A percentile compares a stretch with the other conserved stretches of the same genome.
These are phyloP conservation scores for Waitea zeae DNA, from an alignment of 1,284 basidiomycete species.

Conservation along the genomic window DNA sequence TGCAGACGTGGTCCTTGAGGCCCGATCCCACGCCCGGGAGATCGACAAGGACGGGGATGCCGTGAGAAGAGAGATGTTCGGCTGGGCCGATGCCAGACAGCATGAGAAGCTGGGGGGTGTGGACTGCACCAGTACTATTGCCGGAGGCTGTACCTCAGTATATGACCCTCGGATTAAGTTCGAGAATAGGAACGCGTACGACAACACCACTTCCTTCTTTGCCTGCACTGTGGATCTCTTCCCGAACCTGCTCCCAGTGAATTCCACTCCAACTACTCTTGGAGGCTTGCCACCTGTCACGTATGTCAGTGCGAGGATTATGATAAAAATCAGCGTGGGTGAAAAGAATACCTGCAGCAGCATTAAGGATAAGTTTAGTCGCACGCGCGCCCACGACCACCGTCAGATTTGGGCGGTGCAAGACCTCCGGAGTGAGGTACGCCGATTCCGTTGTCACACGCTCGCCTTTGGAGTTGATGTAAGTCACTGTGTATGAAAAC, in stretches of 20 bases:
- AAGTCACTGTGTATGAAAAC: conserved; percentile 31
- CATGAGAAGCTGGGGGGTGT: conserved; percentile 56
- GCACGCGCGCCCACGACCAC: conserved; percentile 19
- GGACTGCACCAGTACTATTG: conserved; percentile 44
- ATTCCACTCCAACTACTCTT: conserved; percentile 45
- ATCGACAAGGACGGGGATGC: conserved; percentile 33
- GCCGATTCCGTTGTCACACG: conserved; percentile 54
- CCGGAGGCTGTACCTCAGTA: not conserved
- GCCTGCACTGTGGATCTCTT: conserved; percentile 25
- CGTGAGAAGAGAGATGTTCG: conserved; percentile 26
- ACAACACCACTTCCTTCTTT: conserved; percentile 42
- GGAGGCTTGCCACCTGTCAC: conserved; percentile 17
- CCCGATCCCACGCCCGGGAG: conserved; percentile 41
- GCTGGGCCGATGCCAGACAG: conserved; percentile 51
- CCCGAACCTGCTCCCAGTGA: conserved; percentile 18
- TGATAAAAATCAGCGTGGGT: too few species aligned
- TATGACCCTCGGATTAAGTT: not conserved
- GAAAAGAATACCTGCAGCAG: not conserved
- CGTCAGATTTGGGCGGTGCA: conserved; percentile 42
- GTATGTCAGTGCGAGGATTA: conserved; percentile 7
- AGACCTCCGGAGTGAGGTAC: conserved; percentile 48
- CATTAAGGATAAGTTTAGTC: not conserved
- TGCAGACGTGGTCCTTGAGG: conserved; percentile 37
- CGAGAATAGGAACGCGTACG: conserved; percentile 19
- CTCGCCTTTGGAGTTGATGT: conserved; percentile 26